A percentile compares a stretch with the other conserved stretches of the same genome.
Evolutionary conservation across 2,329 filamentous ascomycete genomes (phyloP).

Genomic region (Pseudogymnoascus destructans): DNA sequence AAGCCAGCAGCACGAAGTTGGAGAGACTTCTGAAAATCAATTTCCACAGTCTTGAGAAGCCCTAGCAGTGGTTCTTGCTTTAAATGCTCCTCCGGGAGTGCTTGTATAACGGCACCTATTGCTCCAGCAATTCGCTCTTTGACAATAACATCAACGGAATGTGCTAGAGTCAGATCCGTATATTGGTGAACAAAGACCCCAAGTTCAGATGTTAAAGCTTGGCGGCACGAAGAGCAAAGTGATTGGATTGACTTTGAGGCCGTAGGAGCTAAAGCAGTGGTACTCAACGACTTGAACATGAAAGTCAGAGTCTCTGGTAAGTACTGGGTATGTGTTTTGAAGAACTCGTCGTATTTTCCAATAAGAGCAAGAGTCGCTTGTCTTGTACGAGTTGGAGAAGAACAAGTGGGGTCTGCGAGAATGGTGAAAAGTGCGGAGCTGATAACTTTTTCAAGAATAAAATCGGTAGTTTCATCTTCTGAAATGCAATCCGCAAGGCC

Average conservation of each 20-base stretch:
- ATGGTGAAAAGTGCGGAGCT: conserved; percentile 43
- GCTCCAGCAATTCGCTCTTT: conserved; percentile 63
- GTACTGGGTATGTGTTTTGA: conserved; percentile 53
- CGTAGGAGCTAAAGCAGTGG: conserved; percentile 46
- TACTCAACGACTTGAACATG: conserved; percentile 56
- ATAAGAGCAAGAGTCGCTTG: conserved; percentile 59
- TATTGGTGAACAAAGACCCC: conserved; percentile 61
- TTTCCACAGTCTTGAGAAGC: conserved; percentile 47
- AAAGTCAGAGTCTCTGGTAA: conserved; percentile 61
- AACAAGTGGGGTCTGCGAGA: conserved; percentile 35
- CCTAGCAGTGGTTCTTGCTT: conserved; percentile 42
- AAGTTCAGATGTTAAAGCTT: conserved; percentile 53
- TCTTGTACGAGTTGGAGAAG: conserved; percentile 48
- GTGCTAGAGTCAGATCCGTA: conserved; percentile 43
- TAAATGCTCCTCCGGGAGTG: conserved; percentile 43
- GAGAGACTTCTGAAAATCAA: conserved; percentile 40
- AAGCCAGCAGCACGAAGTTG: conserved; percentile 13
- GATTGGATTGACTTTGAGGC: conserved; percentile 63
- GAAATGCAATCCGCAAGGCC: conserved; percentile 52
- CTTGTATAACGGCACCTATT: conserved; percentile 64
- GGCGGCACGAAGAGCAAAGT: conserved; percentile 63
- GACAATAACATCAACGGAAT: conserved; percentile 48
- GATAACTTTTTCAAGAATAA: conserved; percentile 48
- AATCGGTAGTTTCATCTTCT: conserved; percentile 45
- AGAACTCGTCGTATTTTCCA: conserved; percentile 63